Evolutionary conservation across 129 eudicot species (phyloP).

Genomic region (Glebionis coronaria): DNA sequence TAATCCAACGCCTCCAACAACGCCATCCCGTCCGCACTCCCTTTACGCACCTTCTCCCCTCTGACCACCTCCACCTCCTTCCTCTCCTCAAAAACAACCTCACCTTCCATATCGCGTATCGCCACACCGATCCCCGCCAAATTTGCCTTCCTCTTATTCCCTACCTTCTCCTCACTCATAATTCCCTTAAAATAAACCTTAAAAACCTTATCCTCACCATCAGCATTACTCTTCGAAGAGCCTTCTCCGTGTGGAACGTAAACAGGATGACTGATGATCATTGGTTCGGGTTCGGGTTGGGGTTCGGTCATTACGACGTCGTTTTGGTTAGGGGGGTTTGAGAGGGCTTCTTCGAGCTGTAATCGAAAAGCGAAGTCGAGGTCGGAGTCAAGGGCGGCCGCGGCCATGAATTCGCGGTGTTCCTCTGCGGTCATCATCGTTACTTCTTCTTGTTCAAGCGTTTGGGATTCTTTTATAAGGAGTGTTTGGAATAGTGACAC

Average conservation of each 20-base stretch:
- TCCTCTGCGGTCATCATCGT: conserved; percentile 37
- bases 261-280: background rate
- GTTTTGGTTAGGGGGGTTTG: conserved; percentile 23
- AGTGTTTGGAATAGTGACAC: no score
- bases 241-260: conserved; percentile 50
- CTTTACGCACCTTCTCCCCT: conserved; percentile 29
- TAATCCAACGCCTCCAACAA: conserved; percentile 57
- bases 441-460: conserved; percentile 20
- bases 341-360: conserved; percentile 45
- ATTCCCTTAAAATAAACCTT: conserved; percentile 73
- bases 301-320: conserved; percentile 28
- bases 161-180: conserved; percentile 34
- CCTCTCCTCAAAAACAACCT: conserved; percentile 50
- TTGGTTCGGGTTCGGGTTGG: conserved; percentile 32
- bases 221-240: conserved; percentile 24
- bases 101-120: conserved; percentile 53
- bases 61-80: conserved; percentile 35
- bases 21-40: conserved; percentile 40
- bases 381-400: conserved; percentile 40
- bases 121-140: conserved; percentile 70
- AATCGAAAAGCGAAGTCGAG: conserved; percentile 57
- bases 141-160: background rate
- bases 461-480: no score
- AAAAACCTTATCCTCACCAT: conserved; percentile 35
- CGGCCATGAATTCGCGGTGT: conserved; percentile 46